These are phyloP conservation scores for Leccinum imitatum DNA, from an alignment of 768 basidiomycete genomes.

Conservation along the genomic window DNA sequence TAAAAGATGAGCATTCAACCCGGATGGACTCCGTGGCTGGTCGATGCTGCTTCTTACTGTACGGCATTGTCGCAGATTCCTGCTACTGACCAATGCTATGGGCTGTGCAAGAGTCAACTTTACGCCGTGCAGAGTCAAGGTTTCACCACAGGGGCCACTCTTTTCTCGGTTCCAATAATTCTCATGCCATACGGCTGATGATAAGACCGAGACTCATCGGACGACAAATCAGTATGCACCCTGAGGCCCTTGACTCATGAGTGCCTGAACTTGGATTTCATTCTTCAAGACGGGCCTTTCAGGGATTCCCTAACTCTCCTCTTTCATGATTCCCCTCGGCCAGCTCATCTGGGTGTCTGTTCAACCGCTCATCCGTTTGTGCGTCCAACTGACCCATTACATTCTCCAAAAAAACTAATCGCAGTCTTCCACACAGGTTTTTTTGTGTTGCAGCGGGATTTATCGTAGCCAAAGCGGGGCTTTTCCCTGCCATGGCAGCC, in stretches of 20 bases:
- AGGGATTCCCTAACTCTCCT: neutral
- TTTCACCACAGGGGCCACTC: neutral
- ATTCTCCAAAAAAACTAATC: neutral
- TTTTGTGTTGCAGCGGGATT: slow-evolving; percentile 57
- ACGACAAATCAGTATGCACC: slow-evolving; percentile 1
- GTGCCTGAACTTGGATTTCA: neutral
- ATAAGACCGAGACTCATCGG: neutral
- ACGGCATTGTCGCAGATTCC: neutral
- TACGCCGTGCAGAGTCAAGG: neutral
- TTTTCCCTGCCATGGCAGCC: slow-evolving; percentile 59
- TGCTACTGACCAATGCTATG: neutral
- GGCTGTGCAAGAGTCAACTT: neutral
- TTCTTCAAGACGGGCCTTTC: slow-evolving; percentile 6
- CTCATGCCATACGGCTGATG: neutral
- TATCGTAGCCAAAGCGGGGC: slow-evolving; percentile 55
- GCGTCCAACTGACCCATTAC: slow-evolving; percentile 23
- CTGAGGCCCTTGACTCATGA: neutral
- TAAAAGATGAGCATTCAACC: neutral
- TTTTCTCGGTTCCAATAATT: neutral
- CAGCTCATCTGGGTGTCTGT: slow-evolving; percentile 63
- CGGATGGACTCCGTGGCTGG: neutral
- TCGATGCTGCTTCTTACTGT: neutral
- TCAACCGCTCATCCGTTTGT: slow-evolving; percentile 61
- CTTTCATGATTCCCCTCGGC: slow-evolving; percentile 35
- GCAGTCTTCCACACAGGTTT: slow-evolving; percentile 37